Base-by-base conservation (phyloP, 768 basidiomycete species). In the Serendipita sp. region DNA sequence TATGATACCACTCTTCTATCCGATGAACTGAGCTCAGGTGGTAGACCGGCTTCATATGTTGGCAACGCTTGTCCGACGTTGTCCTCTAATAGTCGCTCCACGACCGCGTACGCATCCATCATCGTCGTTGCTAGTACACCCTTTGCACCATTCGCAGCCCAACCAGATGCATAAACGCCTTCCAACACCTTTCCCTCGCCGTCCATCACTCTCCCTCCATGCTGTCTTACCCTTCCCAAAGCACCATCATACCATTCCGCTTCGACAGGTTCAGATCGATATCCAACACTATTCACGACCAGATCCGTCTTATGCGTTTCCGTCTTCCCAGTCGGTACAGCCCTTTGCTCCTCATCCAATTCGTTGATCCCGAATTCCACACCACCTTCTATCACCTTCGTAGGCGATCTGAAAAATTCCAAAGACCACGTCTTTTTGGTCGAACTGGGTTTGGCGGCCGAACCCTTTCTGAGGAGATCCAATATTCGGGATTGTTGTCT, bases 51-150 rank as follows among this genome's bases (percentile, higher is more conserved):
- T 2, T 9, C 63, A 45, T 11, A 38, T 5, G 14, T 4, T 60
- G n/a, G 22, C 13, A 50, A 20, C 22, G 62, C 45, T 3, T 63
- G 17, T 20, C 63, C 28, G 2, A 66, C 56, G 0, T 69, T 63
- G 67, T 94, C 92, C 1, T 75, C 72, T 1, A 91, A 65, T 61
- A 97, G 80, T 0, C 79, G 75, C 42, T 87, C 83, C 1, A 89
- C 86, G 2, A 90, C 83, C 2, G 79, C 78, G 69, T 92, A 91
- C 22, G 94, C 89, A 70, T 96, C 81, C 72, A 90, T 82, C 92
- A 99, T 92, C 34, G 96, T 96, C 2, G 85, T 78, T 1, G 91
- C 93, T 48, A 98, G 77, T 13, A 98, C 93, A 9, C 94, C 94
- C 61, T 82, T 85, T 0, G 96, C 93, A 38, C 95, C 95, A 2